A percentile compares a stretch with the other conserved stretches of the same genome.
These are phyloP conservation scores for Melastoma malabathricum DNA, from an alignment of 345 rosid genomes.

Conservation along the genomic window DNA sequence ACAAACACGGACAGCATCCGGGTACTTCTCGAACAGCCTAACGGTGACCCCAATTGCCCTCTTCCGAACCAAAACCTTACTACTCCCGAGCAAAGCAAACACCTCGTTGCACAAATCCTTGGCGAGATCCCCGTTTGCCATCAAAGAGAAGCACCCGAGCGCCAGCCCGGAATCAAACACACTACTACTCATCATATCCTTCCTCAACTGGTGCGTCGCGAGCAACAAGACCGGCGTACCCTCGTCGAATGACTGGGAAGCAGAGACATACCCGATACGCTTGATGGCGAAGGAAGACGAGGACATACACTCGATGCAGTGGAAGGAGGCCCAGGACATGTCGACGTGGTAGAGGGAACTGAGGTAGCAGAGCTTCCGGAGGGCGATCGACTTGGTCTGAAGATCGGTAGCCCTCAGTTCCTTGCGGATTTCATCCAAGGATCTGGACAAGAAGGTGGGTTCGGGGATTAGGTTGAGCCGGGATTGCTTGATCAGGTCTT, in stretches of 20 bases:
- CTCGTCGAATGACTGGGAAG: slow-evolving; percentile 68
- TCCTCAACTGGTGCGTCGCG: slow-evolving; percentile 76
- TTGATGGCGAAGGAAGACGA: slow-evolving; percentile 56
- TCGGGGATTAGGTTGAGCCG: slow-evolving; percentile 53
- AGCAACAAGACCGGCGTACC: slow-evolving; percentile 68
- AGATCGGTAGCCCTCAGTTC: slow-evolving; percentile 77
- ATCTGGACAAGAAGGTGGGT: slow-evolving; percentile 48
- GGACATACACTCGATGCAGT: slow-evolving; percentile 78
- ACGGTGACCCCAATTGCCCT: slow-evolving; percentile 64
- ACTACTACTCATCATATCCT: slow-evolving; percentile 8
- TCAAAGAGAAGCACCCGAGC: slow-evolving; percentile 59
- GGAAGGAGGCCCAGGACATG: slow-evolving; percentile 83
- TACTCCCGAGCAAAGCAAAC: slow-evolving; percentile 56
- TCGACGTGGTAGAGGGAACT: slow-evolving; percentile 56
- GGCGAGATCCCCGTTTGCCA: slow-evolving; percentile 74
- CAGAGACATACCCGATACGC: slow-evolving; percentile 67
- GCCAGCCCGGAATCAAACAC: slow-evolving; percentile 17
- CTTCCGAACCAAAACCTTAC: slow-evolving; percentile 53
- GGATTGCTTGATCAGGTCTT: slow-evolving; percentile 70
- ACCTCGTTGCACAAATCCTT: slow-evolving; percentile 78
- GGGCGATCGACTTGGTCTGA: slow-evolving; percentile 73
- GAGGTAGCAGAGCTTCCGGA: slow-evolving; percentile 77
- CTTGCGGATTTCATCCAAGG: slow-evolving; percentile 72
- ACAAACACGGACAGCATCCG: slow-evolving; percentile 81
- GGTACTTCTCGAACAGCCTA: slow-evolving; percentile 73